Base-by-base conservation (phyloP, 176 grass and related monocot species). In the Oryza glaberrima region DNA sequence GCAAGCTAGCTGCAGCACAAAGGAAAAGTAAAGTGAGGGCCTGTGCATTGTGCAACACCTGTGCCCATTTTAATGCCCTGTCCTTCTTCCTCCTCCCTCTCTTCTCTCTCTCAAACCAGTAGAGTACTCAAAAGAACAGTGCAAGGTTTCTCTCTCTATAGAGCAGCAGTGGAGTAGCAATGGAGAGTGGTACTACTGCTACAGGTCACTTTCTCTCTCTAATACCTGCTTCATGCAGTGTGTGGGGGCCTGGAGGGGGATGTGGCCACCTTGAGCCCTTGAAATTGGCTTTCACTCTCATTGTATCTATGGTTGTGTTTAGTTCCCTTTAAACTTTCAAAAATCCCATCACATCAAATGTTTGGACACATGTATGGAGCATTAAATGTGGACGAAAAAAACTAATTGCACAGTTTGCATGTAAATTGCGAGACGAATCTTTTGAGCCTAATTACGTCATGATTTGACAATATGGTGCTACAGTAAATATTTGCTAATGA, bases 1-100 rank as follows among this genome's bases (percentile, higher is more conserved):
- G 87, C 64, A 38, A 38, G 36, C 36, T 38, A 73, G 86, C 75
- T 68, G 54, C 75, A 46, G 36, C 81, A 44, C 49, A 76, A 89
- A 75, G 71, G 17, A 73, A 49, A 74, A 86, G 36, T 43, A 77
- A 75, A 79, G 9, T 9, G 48, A 1, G 47, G 4, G 28, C 16
- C 74, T 82, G 46, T 83, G 88, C 25, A 70, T 68, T 82, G 46
- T 83, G 88, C 25, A 70, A 13, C 75, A 76, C 30, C 89, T 84
- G 84, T 87, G 69, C 34, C 76, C 23, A 17, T 23, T 76, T 90
- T 41, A 87, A 84, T 87, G 84, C 80, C 47, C 0, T 69, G 79
- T 35, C 79, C 49, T 81, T 1, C 43, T 8, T 3, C 12, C 43
- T 65, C 14, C 7, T 9, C 40, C 41, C 34, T 69, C 47, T 58